Conservation (phyloP, 129 eudicot species). For the Artemisia annua region DNA sequence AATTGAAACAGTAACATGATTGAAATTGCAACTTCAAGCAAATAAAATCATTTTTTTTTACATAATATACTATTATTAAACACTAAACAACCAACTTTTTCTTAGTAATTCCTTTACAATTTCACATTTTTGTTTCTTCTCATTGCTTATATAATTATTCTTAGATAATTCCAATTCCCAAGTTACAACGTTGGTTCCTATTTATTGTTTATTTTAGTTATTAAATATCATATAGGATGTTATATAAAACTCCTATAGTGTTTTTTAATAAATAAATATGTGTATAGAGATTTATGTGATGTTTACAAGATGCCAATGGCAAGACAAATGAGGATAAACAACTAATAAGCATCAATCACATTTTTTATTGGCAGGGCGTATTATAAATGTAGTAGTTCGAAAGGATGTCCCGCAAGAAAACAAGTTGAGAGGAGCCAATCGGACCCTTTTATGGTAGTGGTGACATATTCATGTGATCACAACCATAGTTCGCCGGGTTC, state of each 20-base stretch:
- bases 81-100: background rate
- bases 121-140: no score
- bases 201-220: no score
- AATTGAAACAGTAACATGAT: background rate
- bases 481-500: conserved; percentile 81
- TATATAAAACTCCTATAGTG: background rate
- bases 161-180: conserved; percentile 13
- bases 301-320: conserved; percentile 40
- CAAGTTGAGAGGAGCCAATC: conserved; percentile 84
- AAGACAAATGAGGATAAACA: conserved; percentile 26
- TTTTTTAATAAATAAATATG: conserved; percentile 4
- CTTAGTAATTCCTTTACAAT: background rate
- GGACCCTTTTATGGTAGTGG: conserved; percentile 74
- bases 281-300: conserved; percentile 28
- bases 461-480: conserved; percentile 86
- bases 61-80: conserved; percentile 19
- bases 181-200: conserved; percentile 19
- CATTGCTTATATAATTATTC: background rate
- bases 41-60: background rate
- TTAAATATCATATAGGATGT: no score
- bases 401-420: conserved; percentile 95
- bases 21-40: background rate
- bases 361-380: conserved; percentile 59
- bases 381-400: conserved; percentile 91
- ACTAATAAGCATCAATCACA: background rate